Percentiles rank a stretch among this genome's conserved stretches.
Conservation (phyloP, 352 stramenopile genomes). For the Stramenopiles sp. region DNA sequence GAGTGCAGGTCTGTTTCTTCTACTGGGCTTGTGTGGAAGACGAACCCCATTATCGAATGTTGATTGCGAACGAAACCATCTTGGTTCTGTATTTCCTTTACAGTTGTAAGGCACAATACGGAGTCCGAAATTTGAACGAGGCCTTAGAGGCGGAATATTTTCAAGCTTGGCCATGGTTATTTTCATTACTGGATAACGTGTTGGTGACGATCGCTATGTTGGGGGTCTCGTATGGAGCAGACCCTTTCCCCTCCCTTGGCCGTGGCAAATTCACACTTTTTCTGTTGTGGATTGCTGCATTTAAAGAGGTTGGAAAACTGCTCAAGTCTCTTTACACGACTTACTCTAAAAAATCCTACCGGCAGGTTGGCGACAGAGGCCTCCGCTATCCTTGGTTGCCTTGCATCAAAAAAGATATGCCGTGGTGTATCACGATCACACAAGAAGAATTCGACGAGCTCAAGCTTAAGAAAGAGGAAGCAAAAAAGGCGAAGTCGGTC, state of each 20-base stretch:
- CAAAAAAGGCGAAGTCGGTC: no score
- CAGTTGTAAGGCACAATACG: no score
- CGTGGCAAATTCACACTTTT: neutral
- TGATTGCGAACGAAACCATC: neutral
- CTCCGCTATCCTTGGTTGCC: neutral
- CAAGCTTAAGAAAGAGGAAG: no score
- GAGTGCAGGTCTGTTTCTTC: neutral
- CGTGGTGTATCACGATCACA: neutral
- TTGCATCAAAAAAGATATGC: neutral
- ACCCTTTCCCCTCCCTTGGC: neutral
- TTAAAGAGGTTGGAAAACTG: neutral
- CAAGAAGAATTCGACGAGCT: no score
- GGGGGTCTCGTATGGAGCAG: neutral
- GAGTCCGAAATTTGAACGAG: neutral
- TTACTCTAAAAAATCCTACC: neutral
- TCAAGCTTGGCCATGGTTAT: neutral
- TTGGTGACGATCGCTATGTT: neutral
- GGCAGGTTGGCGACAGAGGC: neutral
- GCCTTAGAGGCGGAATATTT: constrained; percentile 10
- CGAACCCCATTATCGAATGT: neutral
- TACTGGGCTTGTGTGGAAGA: neutral
- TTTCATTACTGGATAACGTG: neutral
- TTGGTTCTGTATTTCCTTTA: neutral
- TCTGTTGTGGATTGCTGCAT: neutral
- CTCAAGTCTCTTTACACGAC: neutral